phyloP scores from a whole-genome alignment of 768 basidiomycete genomes.

The Lactarius psammicola region DNA sequence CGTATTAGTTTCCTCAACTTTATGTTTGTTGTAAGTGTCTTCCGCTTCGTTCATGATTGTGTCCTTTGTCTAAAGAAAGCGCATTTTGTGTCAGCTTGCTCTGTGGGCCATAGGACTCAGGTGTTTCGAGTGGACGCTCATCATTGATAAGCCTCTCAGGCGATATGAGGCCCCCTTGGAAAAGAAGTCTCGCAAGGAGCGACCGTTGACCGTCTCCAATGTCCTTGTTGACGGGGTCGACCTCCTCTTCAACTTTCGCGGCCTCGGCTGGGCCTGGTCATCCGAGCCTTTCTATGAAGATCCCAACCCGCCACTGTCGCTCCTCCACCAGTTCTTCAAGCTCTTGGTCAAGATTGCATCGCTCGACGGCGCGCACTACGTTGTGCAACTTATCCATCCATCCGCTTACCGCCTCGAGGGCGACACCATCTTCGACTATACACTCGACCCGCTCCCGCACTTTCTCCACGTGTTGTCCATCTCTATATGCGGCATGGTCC shows the following conservation, averaged over 20 bases:
- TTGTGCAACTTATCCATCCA: slow-evolving; percentile 19
- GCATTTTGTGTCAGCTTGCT: slow-evolving; percentile 1
- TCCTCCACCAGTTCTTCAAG: background rate
- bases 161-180: slow-evolving; percentile 6
- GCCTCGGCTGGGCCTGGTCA: slow-evolving; percentile 29
- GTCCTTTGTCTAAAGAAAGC: background rate
- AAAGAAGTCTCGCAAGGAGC: slow-evolving; percentile 1
- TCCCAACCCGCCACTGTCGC: background rate
- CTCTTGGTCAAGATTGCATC: slow-evolving; percentile 8
- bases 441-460: slow-evolving; percentile 8
- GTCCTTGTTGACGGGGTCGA: slow-evolving; percentile 25
- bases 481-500: slow-evolving; percentile 17
- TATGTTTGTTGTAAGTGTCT: slow-evolving; percentile 18
- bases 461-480: slow-evolving; percentile 5
- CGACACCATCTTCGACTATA: slow-evolving; percentile 23
- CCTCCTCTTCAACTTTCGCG: slow-evolving; percentile 27
- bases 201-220: slow-evolving; percentile 1
- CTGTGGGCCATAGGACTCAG: slow-evolving; percentile 14
- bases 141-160: slow-evolving; percentile 10
- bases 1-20: slow-evolving; percentile 20
- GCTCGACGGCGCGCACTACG: slow-evolving; percentile 21
- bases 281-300: slow-evolving; percentile 12
- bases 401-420: slow-evolving; percentile 16
- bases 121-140: slow-evolving; percentile 24
- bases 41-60: background rate